phyloP scores from a whole-genome alignment of 169 alveolate species.

The Cryptosporidium bovis region DNA sequence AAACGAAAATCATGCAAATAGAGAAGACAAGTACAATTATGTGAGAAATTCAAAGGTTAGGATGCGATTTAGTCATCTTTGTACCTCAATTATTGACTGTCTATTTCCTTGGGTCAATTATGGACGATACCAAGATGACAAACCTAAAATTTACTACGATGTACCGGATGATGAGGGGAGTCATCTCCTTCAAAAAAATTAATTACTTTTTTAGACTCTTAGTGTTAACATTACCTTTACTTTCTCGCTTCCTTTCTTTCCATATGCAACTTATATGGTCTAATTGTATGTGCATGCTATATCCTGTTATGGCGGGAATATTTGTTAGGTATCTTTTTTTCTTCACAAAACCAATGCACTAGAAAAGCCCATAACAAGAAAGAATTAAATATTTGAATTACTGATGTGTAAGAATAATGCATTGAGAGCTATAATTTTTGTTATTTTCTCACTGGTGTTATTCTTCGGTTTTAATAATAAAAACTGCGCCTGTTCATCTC shows the following conservation, averaged over 20 bases:
- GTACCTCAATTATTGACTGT: slow-evolving; percentile 16
- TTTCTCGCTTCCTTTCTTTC: background rate
- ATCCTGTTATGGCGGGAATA: slow-evolving; percentile 1
- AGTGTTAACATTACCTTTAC: background rate
- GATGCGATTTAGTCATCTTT: slow-evolving; percentile 3
- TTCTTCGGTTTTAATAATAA: no score
- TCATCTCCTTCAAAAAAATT: background rate
- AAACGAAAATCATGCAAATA: no score
- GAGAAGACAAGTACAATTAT: no score
- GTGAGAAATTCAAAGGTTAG: no score
- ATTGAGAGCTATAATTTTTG: no score
- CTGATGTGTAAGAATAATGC: no score
- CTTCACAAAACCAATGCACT: background rate
- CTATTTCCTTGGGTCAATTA: slow-evolving; percentile 51
- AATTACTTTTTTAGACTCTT: background rate
- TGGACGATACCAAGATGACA: slow-evolving; percentile 21
- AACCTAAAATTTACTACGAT: background rate
- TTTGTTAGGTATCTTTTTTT: background rate
- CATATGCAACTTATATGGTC: background rate
- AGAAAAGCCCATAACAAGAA: no score
- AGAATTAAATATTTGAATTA: no score
- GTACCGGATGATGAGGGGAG: background rate
- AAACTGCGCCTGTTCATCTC: no score
- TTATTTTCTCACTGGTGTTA: no score
- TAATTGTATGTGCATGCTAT: background rate